Evolutionary conservation across 2,329 filamentous ascomycete genomes (phyloP).

Genomic region (Aspergillus ochraceoroseus): DNA sequence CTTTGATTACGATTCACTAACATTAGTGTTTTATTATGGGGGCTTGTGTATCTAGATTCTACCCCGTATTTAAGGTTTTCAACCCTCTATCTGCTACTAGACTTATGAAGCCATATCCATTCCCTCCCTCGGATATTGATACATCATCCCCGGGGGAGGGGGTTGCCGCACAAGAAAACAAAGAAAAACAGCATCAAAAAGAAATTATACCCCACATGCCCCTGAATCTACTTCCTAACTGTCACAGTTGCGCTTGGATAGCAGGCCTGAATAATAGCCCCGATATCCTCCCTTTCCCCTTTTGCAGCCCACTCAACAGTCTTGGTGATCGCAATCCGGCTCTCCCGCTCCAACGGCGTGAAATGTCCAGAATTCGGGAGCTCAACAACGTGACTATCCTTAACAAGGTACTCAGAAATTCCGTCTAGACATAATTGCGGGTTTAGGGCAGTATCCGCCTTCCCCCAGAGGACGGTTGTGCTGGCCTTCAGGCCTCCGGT

Average conservation of each 20-base stretch:
- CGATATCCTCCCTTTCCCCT: conserved; percentile 38
- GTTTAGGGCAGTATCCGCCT: conserved; percentile 50
- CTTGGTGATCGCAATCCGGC: conserved; percentile 42
- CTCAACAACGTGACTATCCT: conserved; percentile 48
- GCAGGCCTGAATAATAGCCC: conserved; percentile 25
- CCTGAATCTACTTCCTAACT: conserved; percentile 27
- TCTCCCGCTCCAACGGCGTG: conserved; percentile 47
- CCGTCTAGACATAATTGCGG: conserved; percentile 49
- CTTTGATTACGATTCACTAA: too few relatives aligned
- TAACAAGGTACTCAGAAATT: conserved; percentile 49
- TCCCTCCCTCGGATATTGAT: too few relatives aligned
- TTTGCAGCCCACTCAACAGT: conserved; percentile 38
- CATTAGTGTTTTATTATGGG: too few relatives aligned
- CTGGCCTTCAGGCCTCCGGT: conserved; percentile 49
- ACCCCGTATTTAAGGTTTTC: too few relatives aligned
- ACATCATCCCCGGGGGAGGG: too few relatives aligned
- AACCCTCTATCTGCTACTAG: too few relatives aligned
- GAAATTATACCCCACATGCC: too few relatives aligned
- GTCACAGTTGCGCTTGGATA: conserved; percentile 34
- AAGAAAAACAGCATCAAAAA: not conserved
- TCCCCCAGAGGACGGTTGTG: conserved; percentile 52
- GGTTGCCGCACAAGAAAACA: too few relatives aligned
- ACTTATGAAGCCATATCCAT: too few relatives aligned
- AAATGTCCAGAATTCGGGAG: conserved; percentile 52
- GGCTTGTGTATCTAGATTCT: too few relatives aligned